Conservation (phyloP, 2,329 filamentous ascomycete genomes). For the Colletotrichum theobromicola region DNA sequence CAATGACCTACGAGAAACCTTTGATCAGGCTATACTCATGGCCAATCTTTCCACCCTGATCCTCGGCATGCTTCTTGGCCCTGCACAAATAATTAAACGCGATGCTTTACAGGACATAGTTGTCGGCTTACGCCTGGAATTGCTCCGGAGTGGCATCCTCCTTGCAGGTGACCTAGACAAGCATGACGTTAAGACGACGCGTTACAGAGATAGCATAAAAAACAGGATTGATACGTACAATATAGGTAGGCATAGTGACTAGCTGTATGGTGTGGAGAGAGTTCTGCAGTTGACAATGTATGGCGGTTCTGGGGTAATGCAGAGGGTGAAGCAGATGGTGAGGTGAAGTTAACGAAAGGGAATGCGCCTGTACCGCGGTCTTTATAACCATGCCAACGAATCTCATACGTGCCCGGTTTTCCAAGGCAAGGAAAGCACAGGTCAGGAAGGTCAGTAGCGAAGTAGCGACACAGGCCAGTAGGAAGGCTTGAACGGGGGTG, state of each 20-base stretch:
- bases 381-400: conserved; percentile 9
- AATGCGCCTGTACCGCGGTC: background rate
- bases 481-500: background rate
- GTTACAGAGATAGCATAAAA: background rate
- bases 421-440: background rate
- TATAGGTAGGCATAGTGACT: conserved; percentile 60
- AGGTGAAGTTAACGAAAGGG: background rate
- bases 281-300: background rate
- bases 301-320: background rate
- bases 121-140: conserved; percentile 65
- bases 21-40: conserved; percentile 89
- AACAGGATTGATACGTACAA: conserved; percentile 43
- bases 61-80: conserved; percentile 75
- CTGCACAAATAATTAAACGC: conserved; percentile 45
- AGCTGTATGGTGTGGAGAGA: background rate
- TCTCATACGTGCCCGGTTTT: conserved; percentile 10
- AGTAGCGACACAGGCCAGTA: background rate
- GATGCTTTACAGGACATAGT: background rate
- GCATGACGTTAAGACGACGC: conserved; percentile 19
- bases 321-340: background rate
- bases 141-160: conserved; percentile 69
- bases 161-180: conserved; percentile 77
- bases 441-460: background rate
- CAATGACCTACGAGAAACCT: conserved; percentile 83
- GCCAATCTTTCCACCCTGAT: conserved; percentile 82